Base-by-base conservation (phyloP, 1,139 yeast species). In the Pneumocystis oryctolagi region DNA sequence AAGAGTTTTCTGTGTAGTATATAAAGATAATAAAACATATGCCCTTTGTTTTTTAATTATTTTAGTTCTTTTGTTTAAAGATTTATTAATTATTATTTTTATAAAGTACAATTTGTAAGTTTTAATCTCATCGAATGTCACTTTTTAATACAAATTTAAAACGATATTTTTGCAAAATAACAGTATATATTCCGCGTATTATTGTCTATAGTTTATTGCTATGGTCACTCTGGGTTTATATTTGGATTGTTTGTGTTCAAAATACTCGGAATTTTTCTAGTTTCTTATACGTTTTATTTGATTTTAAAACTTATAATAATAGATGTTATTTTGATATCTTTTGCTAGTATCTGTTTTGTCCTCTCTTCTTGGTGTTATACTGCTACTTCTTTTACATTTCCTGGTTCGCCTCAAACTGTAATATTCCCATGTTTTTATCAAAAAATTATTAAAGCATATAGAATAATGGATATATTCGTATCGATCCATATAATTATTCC, bases 321-420 rank as follows among this genome's bases (percentile, higher is more conserved):
- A 47, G 31, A 8, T 12, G 12, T 25, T 47, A 47, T 47, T 25
- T 25, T 47, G 12, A 47, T 47, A 12, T 47, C 14, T 25, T 47
- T 47, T 25, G 16, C 30, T 14, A 47, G 5, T 47, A 47, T 47
- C 25, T 30, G 55, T 9, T 25, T 47, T 47, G 16, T 20, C 8
- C 12, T 47, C 12, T 47, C n/a, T 25, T 25, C 30, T 18, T 63
- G 65, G 65, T 47, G 63, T 35, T 63, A 63, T 25, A 61, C 61
- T n/a, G 59, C 61, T 40, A 63, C 65, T 18, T 35, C 60, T 59
- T 59, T 61, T 59, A 63, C 63, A 18, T 53, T 40, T 12, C 65
- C 65, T 16, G 65, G 65, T 35, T 63, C 62, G 16, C 64, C 63
- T n/a, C 47, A 25, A 25, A 25, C n/a, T 39, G 31, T 25, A 18